These are phyloP conservation scores for Calendula officinalis DNA, from an alignment of 129 eudicot species.

Conservation along the genomic window DNA sequence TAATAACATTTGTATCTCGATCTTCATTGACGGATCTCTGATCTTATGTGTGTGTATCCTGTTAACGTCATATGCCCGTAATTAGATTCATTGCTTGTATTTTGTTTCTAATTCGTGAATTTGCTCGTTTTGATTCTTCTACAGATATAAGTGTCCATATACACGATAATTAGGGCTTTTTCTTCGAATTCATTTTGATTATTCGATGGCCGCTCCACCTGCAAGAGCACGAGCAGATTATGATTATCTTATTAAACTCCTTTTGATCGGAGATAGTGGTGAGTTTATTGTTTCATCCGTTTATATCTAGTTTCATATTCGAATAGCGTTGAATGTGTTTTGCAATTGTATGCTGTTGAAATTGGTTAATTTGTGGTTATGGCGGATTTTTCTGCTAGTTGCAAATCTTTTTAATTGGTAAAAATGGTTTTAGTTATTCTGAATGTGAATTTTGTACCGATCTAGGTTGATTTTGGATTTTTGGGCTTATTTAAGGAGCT, in stretches of 20 bases:
- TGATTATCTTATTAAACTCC: constrained; percentile 84
- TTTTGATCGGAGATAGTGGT: constrained; percentile 84
- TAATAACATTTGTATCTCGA: constrained; percentile 9
- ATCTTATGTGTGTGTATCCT: constrained; percentile 27
- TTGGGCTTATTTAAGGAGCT: no score
- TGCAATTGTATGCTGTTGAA: constrained; percentile 6
- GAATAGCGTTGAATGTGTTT: constrained; percentile 4
- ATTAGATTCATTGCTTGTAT: constrained; percentile 16
- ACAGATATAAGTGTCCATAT: constrained; percentile 22
- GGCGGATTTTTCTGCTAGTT: constrained; percentile 6
- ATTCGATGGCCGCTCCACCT: constrained; percentile 79
- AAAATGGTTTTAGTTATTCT: not conserved
- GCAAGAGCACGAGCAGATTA: constrained; percentile 76
- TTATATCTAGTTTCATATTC: constrained; percentile 10
- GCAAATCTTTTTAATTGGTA: not conserved
- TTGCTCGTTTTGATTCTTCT: constrained; percentile 10
- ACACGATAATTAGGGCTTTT: constrained; percentile 25
- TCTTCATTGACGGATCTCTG: constrained; percentile 19
- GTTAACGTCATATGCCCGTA: not conserved
- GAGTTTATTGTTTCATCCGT: constrained; percentile 11
- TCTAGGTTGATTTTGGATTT: constrained; percentile 16
- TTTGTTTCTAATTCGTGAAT: constrained; percentile 7
- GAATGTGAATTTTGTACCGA: constrained; percentile 22
- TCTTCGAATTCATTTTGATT: constrained; percentile 23
- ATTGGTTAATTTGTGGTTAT: not conserved